These are phyloP conservation scores for Leptographium radiaticola DNA, from an alignment of 2,329 filamentous ascomycete genomes.

Conservation along the genomic window DNA sequence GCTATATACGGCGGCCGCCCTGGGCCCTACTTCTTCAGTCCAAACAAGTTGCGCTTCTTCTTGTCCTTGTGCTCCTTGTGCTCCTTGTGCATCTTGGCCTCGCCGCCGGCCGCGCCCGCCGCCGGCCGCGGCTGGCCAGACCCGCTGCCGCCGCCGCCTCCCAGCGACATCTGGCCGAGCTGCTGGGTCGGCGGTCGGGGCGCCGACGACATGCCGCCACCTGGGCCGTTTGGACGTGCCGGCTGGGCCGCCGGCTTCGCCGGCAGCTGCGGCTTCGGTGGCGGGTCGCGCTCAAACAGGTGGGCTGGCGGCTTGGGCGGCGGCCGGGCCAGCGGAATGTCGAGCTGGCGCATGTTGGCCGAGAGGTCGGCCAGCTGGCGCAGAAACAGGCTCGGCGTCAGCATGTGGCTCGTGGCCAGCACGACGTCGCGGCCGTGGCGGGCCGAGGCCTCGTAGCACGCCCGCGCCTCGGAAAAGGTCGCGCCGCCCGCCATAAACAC, in stretches of 20 bases:
- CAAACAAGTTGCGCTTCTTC: constrained; percentile 23
- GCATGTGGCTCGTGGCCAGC: constrained; percentile 82
- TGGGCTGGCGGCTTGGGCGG: constrained; percentile 74
- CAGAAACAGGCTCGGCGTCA: constrained; percentile 71
- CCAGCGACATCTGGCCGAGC: constrained; percentile 42
- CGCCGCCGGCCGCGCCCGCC: constrained; percentile 7
- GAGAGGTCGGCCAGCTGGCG: constrained; percentile 72
- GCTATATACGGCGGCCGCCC: background rate
- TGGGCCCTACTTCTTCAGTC: constrained; percentile 17
- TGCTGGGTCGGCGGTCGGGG: constrained; percentile 36
- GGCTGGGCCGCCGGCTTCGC: constrained; percentile 1
- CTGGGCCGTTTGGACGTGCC: constrained; percentile 12
- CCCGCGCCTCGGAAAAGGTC: constrained; percentile 78
- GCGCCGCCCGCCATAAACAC: constrained; percentile 93
- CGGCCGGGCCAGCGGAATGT: constrained; percentile 69
- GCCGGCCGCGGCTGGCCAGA: constrained; percentile 13
- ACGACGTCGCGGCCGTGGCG: constrained; percentile 70
- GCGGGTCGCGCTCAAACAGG: constrained; percentile 61
- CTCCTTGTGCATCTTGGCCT: constrained; percentile 14
- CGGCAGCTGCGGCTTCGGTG: constrained; percentile 22
- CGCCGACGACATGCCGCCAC: constrained; percentile 7
- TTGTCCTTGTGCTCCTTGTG: constrained; percentile 32
- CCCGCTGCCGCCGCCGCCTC: constrained; percentile 15
- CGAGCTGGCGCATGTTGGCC: constrained; percentile 59
- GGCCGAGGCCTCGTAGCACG: constrained; percentile 76